Conservation (phyloP, 1,284 basidiomycete genomes). For the Austroboletus olivaceoglutinosus region DNA sequence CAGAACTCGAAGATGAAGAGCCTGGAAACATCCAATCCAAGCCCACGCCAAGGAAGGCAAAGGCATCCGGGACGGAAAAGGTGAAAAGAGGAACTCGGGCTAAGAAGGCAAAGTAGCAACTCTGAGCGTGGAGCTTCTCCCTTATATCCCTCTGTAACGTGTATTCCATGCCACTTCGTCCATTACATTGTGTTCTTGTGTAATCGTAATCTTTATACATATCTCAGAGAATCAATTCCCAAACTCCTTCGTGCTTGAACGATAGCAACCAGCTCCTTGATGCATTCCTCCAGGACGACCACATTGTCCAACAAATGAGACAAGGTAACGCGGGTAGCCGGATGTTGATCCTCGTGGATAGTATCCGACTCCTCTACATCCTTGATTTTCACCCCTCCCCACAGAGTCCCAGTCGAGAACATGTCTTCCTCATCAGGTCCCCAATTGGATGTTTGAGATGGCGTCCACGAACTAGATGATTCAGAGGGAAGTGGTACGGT, state of each 20-base stretch:
- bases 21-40: slow-evolving; percentile 63
- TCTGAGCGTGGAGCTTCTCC: too few relatives aligned
- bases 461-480: slow-evolving; percentile 59
- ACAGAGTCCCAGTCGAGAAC: slow-evolving; percentile 51
- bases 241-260: slow-evolving; percentile 82
- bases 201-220: slow-evolving; percentile 46
- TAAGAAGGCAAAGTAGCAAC: slow-evolving; percentile 34
- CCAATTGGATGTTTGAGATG: slow-evolving; percentile 52
- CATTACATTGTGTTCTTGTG: not conserved
- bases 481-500: slow-evolving; percentile 53
- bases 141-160: not conserved
- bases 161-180: not conserved
- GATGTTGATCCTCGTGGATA: slow-evolving; percentile 25
- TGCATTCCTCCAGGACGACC: slow-evolving; percentile 91
- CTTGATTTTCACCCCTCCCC: slow-evolving; percentile 46
- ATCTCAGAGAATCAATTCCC: slow-evolving; percentile 82
- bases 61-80: slow-evolving; percentile 25
- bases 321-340: slow-evolving; percentile 58
- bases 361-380: slow-evolving; percentile 28
- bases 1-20: slow-evolving; percentile 67
- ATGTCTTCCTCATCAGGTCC: slow-evolving; percentile 64
- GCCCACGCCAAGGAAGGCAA: slow-evolving; percentile 51
- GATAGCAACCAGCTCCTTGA: slow-evolving; percentile 91
- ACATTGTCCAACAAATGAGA: slow-evolving; percentile 91
- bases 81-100: slow-evolving; percentile 35